These are phyloP conservation scores for Onygenales sp. DNA, from an alignment of 2,329 filamentous ascomycete species.

Conservation along the genomic window DNA sequence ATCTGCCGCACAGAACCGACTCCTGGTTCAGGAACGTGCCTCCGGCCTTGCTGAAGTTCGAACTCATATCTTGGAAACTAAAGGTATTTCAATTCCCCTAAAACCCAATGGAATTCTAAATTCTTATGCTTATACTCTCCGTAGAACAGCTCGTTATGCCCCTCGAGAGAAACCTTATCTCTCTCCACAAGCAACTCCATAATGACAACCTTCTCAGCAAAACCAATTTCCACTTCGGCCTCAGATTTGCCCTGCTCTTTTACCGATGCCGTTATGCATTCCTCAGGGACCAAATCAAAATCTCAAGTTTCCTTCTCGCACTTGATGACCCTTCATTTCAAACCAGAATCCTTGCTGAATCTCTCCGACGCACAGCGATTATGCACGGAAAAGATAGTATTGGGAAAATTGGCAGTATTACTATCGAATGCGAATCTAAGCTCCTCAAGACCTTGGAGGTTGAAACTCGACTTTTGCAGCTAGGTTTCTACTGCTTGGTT, in stretches of 20 bases:
- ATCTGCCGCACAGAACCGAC: slow-evolving; percentile 13
- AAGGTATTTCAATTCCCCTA: slow-evolving; percentile 4
- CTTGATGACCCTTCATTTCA: slow-evolving; percentile 15
- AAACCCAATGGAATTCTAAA: not conserved
- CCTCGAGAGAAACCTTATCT: slow-evolving; percentile 10
- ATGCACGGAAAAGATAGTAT: slow-evolving; percentile 11
- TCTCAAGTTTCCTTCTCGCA: slow-evolving; percentile 10
- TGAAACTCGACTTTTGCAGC: slow-evolving; percentile 16
- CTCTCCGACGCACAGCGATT: slow-evolving; percentile 8
- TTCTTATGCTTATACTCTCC: not conserved
- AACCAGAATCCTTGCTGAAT: slow-evolving; percentile 11
- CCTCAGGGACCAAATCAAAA: slow-evolving; percentile 13
- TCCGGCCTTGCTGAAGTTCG: slow-evolving; percentile 14
- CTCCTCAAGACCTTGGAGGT: slow-evolving; percentile 14
- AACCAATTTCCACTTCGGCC: slow-evolving; percentile 15
- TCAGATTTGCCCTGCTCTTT: slow-evolving; percentile 16
- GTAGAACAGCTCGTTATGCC: slow-evolving; percentile 11
- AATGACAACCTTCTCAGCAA: slow-evolving; percentile 16
- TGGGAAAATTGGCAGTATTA: slow-evolving; percentile 6
- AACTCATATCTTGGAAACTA: slow-evolving; percentile 10
- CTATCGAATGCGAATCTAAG: slow-evolving; percentile 6
- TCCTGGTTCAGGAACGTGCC: slow-evolving; percentile 13
- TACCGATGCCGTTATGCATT: slow-evolving; percentile 12
- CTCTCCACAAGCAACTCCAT: slow-evolving; percentile 8
- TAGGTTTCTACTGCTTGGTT: slow-evolving; percentile 11